These are phyloP conservation scores for Pistacia vera DNA, from an alignment of 345 rosid species.

Conservation along the genomic window DNA sequence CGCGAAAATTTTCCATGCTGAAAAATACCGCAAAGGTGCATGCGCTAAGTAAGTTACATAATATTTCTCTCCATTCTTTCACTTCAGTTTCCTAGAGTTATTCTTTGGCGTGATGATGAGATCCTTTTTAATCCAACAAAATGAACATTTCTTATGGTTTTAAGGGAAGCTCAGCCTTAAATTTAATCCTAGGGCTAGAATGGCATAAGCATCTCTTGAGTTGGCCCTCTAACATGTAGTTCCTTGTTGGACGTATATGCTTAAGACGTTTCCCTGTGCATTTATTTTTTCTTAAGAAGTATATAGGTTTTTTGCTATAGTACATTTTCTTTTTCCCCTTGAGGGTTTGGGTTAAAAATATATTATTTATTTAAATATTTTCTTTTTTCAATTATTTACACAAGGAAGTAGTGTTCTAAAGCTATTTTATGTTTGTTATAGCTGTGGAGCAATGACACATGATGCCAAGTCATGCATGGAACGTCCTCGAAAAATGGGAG, in stretches of 20 bases:
- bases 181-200: background rate
- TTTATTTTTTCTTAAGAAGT: background rate
- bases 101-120: background rate
- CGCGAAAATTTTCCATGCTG: conserved; percentile 70
- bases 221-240: background rate
- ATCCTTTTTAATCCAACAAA: background rate
- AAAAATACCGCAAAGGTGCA: conserved; percentile 74
- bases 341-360: background rate
- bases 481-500: conserved; percentile 81
- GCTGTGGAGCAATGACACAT: conserved; percentile 96
- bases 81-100: background rate
- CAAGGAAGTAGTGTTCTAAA: background rate
- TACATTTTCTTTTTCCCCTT: background rate
- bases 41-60: conserved; percentile 56
- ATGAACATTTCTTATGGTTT: background rate
- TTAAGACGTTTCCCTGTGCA: background rate
- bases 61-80: background rate
- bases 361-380: background rate
- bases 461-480: conserved; percentile 72
- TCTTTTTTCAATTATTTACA: background rate
- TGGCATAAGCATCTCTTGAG: background rate
- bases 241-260: too few species aligned
- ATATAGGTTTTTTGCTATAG: too few species aligned
- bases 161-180: background rate
- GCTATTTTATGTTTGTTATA: background rate